phyloP scores from a whole-genome alignment of 2,329 filamentous ascomycete genomes.

The Fusarium sp. region DNA sequence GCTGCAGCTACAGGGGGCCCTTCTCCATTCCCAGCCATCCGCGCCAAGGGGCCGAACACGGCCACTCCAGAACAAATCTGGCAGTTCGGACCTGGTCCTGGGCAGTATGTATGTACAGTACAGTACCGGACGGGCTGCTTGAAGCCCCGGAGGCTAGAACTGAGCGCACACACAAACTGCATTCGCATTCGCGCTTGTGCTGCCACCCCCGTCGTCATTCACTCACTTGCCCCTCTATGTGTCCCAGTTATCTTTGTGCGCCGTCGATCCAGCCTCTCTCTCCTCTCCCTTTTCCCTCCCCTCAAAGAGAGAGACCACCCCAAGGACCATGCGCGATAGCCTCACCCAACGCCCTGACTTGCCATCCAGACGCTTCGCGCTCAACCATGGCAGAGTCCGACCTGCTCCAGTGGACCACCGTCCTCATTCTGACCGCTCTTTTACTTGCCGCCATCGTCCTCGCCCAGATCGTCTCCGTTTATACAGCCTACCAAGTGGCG shows the following conservation, averaged over 20 bases:
- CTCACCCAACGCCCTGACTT: conserved; percentile 39
- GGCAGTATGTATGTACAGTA: background rate
- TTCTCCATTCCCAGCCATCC: conserved; percentile 40
- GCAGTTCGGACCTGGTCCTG: conserved; percentile 30
- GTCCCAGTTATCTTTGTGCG: conserved; percentile 26
- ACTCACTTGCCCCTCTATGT: conserved; percentile 12
- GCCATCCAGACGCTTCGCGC: conserved; percentile 43
- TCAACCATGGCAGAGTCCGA: conserved; percentile 62
- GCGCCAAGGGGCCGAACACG: conserved; percentile 38
- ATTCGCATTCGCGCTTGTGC: conserved; percentile 34
- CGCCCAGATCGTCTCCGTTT: conserved; percentile 61
- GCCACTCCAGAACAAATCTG: conserved; percentile 32
- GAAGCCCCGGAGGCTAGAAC: background rate
- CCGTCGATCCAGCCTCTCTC: conserved; percentile 28
- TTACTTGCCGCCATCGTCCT: conserved; percentile 65
- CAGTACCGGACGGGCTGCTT: conserved; percentile 1
- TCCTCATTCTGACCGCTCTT: conserved; percentile 68
- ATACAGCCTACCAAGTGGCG: conserved; percentile 68
- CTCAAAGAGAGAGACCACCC: conserved; percentile 11
- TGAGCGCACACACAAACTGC: conserved; percentile 38
- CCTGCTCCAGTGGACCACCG: conserved; percentile 65
- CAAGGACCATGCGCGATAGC: conserved; percentile 44
- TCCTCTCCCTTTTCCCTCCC: conserved; percentile 22
- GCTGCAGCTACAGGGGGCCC: conserved; percentile 40
- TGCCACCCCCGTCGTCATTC: conserved; percentile 36